Evolutionary conservation across 2,329 filamentous ascomycete genomes (phyloP), one percentile per base, ranked within the genome.

Genomic region (Fusarium sp.): DNA sequence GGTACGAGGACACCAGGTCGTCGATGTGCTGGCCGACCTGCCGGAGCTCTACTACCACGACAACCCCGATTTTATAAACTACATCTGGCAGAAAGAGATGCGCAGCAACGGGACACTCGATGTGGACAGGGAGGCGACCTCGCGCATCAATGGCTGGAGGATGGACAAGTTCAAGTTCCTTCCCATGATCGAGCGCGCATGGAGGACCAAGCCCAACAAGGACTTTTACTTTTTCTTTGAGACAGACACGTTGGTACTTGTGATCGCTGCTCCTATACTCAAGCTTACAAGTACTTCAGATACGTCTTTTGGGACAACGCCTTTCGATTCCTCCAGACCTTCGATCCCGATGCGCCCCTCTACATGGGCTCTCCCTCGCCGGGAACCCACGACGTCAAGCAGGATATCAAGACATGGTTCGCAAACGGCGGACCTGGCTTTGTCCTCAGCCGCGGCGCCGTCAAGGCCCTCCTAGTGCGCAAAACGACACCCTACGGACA

Each of bases 101-200:
- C 72, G 74, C 6, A 74, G 75, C 5, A 82, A 82, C 11, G 82
- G 81, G 35, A 81, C 80, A 14, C 75, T 84, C 4, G 80, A 81
- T 18, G 64, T 68, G 56, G 78, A 77, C 64, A 80, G 71, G 64
- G 78, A 80, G 69, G 77, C 76, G 16, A 81, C 74, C 30, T 72
- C 63, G 80, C 82, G 67, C 30, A 81, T 82, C 70, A 82, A 79
- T 45, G 87, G 87, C 3, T 89, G 88, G 88, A 84, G 80, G 30
- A 82, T 90, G 54, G 88, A 90, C 79, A 88, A 88, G 76, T 90
- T 86, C 83, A 90, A 90, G 78, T 90, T 90, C 71, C 77, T 90
- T 34, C 87, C 88, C 45, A 88, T 89, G 84, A 81, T 90, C 6
- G 86, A 89, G 67, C 80, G 85, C 32, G 85, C 87, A 1, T 88